Evolutionary conservation across 2,329 filamentous ascomycete species (phyloP).

Genomic region (Stachybotrys chartarum): DNA sequence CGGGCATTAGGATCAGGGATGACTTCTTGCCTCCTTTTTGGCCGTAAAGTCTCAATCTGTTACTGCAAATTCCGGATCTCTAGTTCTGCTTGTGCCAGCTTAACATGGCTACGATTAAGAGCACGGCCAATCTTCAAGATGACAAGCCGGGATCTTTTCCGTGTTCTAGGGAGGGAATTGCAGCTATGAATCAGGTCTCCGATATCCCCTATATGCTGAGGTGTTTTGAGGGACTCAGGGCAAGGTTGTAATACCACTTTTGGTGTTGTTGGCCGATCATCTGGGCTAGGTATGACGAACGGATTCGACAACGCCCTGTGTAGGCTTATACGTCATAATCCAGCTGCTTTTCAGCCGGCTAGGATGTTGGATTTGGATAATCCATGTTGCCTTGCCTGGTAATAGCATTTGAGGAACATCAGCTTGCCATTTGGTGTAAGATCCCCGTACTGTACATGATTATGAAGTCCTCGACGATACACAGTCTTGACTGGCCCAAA

Average conservation of each 20-base stretch:
- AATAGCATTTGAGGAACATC: neutral
- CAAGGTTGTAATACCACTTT: neutral
- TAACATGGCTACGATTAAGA: too few species aligned
- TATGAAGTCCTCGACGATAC: neutral
- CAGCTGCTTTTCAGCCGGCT: neutral
- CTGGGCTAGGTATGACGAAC: neutral
- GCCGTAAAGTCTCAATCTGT: neutral
- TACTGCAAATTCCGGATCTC: neutral
- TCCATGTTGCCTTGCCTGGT: neutral
- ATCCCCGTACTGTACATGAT: neutral
- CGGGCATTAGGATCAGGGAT: neutral
- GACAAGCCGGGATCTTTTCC: too few species aligned
- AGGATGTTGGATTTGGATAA: neutral
- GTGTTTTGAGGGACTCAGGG: neutral
- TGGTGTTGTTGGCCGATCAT: neutral
- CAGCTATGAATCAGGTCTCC: neutral
- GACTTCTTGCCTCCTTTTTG: neutral
- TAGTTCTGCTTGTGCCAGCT: neutral
- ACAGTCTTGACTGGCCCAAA: constrained; percentile 1
- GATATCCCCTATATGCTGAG: neutral
- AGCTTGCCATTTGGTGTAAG: neutral
- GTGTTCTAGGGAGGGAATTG: too few species aligned
- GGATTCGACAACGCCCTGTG: neutral
- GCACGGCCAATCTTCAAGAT: too few species aligned
- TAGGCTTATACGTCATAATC: neutral